Base-by-base conservation (phyloP, 1,139 yeast species). In the Saccharomyces uvarum region DNA sequence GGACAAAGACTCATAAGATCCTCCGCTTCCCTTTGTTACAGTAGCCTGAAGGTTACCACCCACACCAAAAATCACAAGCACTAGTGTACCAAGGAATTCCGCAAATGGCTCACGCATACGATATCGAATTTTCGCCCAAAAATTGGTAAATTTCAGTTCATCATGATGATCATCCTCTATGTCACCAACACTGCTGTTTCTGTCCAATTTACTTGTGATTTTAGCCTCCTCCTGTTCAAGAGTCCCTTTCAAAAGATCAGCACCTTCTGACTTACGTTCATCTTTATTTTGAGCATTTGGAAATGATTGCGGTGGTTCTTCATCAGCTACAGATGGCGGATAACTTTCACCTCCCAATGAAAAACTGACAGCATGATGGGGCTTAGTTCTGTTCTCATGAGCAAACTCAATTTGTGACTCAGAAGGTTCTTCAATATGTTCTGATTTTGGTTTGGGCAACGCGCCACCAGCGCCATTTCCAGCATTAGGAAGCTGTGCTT, bases 1-100 rank as follows among this genome's bases (percentile, higher is more conserved):
- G 13, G 74, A 71, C 56, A 75, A 66, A 14, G 75, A 67, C 49
- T 71, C 70, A 54, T 69, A 71, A 52, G 65, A 63, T 54, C 78
- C 78, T 29, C 71, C 69, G 2, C 59, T 54, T 29, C 69, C 71
- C 5, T 58, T 53, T 6, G 78, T 73, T 14, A 73, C 61, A 21
- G 64, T 66, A 42, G 63, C 68, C 61, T 75, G 78, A 11, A 77
- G 76, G 51, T 73, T 76, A 51, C 73, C 75, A 57, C 77, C 77
- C 55, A 73, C 77, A 63, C 78, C 78, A 52, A 69, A 70, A 55
- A 70, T 57, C 14, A 74, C 71, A 41, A 75, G 58, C 24, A 74
- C 58, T 57, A 72, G 54, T 3, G 75, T 69, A 8, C 77, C 78
- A n/a, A 74, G 59, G 59, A 73, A 74, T 62, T 75, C 79, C 29